Conservation (phyloP, 2,329 filamentous ascomycete species). For the Fusarium paranaense region DNA sequence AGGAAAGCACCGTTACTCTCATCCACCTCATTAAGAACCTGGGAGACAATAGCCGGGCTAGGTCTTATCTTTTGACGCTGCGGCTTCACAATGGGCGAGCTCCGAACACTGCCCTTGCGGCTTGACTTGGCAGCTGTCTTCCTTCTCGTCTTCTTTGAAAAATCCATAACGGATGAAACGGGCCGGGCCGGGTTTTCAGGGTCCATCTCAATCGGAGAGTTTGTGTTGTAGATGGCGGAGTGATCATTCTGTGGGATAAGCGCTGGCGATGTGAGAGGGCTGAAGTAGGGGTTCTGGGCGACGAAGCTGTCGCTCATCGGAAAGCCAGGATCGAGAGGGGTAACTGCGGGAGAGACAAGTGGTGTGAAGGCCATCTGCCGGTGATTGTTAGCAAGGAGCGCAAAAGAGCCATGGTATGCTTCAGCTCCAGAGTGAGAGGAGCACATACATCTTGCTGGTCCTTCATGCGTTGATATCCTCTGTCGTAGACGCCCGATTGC, state of each 20-base stretch:
- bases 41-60: conserved; percentile 67
- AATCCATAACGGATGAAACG: conserved; percentile 56
- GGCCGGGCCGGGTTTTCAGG: conserved; percentile 57
- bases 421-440: neutral
- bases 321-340: conserved; percentile 80
- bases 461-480: conserved; percentile 72
- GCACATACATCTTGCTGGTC: conserved; percentile 73
- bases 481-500: conserved; percentile 73
- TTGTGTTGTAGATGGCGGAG: conserved; percentile 46
- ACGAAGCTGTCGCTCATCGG: conserved; percentile 66
- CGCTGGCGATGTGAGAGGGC: conserved; percentile 83
- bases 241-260: conserved; percentile 67
- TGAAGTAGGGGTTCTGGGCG: conserved; percentile 80
- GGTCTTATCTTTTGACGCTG: conserved; percentile 64
- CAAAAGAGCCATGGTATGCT: neutral
- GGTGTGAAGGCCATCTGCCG: conserved; percentile 80
- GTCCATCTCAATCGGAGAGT: conserved; percentile 70
- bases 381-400: conserved; percentile 30
- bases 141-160: conserved; percentile 65
- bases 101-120: conserved; percentile 67
- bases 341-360: conserved; percentile 85
- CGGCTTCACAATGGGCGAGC: conserved; percentile 80
- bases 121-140: conserved; percentile 64
- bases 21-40: conserved; percentile 65
- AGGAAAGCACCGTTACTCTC: conserved; percentile 54